A percentile compares a stretch with the other conserved stretches of the same genome.
Evolutionary conservation across 176 grass and related monocot genomes (phyloP).

Genomic region (Panicum miliaceum): DNA sequence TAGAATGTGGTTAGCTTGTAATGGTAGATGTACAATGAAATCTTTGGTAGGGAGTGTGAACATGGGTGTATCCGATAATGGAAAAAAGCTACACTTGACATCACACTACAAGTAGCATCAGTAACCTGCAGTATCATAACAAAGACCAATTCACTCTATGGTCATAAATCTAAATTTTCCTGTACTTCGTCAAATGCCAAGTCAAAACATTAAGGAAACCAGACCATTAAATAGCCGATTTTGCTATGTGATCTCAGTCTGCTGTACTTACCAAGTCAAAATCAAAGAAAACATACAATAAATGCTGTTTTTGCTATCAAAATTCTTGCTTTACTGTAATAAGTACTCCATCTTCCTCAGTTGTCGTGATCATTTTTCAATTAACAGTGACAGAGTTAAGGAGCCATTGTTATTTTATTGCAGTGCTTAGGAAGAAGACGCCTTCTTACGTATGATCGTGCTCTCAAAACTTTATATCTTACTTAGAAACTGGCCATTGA

Average conservation of each 20-base stretch:
- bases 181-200: slow-evolving; percentile 4
- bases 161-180: neutral
- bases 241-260: neutral
- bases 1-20: neutral
- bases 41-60: neutral
- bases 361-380: neutral
- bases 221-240: neutral
- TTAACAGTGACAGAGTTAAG: neutral
- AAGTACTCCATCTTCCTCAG: neutral
- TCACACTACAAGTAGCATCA: neutral
- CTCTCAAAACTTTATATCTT: neutral
- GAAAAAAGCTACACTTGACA: neutral
- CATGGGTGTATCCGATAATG: neutral
- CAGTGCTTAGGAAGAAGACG: no score
- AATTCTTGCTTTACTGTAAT: neutral
- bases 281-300: neutral
- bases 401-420: no score
- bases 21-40: neutral
- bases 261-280: neutral
- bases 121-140: neutral
- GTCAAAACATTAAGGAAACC: neutral
- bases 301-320: neutral
- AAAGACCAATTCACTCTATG: neutral
- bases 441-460: neutral
- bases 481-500: neutral